Conservation (phyloP, 2,329 filamentous ascomycete genomes). For the Penicillium sp. region DNA sequence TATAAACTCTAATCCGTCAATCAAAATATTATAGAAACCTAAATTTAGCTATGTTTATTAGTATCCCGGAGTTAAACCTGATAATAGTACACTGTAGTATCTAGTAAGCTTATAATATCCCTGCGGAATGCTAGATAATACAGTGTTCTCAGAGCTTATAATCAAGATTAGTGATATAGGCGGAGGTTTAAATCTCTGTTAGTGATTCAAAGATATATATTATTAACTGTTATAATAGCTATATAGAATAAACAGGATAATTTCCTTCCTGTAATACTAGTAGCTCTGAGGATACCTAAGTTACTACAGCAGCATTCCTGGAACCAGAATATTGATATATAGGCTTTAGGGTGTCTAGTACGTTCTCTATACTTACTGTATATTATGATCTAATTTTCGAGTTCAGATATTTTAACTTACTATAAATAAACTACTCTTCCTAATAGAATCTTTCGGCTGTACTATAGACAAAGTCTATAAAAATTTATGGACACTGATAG, state of each 20-base stretch:
- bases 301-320: not conserved
- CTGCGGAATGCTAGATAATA: slow-evolving; percentile 7
- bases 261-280: not conserved
- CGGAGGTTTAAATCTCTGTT: slow-evolving; percentile 10
- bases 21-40: not conserved
- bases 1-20: slow-evolving; percentile 1
- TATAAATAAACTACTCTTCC: slow-evolving; percentile 9
- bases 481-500: not conserved
- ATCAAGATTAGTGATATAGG: slow-evolving; percentile 15
- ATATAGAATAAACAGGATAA: not conserved
- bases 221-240: slow-evolving; percentile 5
- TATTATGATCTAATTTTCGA: not conserved
- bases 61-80: slow-evolving; percentile 9
- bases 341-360: slow-evolving; percentile 8
- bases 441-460: not conserved
- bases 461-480: slow-evolving; percentile 1
- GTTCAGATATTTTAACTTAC: slow-evolving; percentile 7
- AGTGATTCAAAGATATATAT: not conserved
- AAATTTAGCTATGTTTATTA: slow-evolving; percentile 8
- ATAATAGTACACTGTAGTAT: slow-evolving; percentile 15
- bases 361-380: not conserved
- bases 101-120: slow-evolving; percentile 8
- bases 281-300: slow-evolving; percentile 5
- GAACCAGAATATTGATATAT: slow-evolving; percentile 6
- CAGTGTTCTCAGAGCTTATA: not conserved